Conservation (phyloP, 139 green algal genomes). For the Auxenochlorella protothecoides region DNA sequence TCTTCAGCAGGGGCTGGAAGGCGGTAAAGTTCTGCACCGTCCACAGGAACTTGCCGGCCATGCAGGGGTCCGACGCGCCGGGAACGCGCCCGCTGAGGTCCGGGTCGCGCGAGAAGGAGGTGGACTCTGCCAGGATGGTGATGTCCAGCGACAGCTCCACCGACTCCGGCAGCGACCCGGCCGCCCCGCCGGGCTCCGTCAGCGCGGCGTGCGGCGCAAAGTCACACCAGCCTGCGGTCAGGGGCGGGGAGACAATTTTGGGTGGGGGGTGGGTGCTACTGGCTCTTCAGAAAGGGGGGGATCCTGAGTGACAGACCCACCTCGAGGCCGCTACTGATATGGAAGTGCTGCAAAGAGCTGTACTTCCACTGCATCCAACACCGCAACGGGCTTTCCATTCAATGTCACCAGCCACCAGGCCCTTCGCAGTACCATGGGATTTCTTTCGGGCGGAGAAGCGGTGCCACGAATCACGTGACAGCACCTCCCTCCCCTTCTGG, state of each 20-base stretch:
- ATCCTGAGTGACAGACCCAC: no score
- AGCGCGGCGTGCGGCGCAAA: constrained; percentile 38
- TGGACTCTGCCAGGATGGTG: constrained; percentile 44
- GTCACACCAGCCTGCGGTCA: constrained; percentile 49
- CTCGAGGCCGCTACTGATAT: no score
- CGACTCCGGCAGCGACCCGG: constrained; percentile 27
- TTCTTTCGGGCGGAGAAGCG: constrained; percentile 47
- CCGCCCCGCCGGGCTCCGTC: constrained; percentile 32
- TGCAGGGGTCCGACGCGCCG: constrained; percentile 22
- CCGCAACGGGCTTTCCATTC: no score
- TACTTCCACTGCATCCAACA: no score
- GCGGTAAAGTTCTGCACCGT: constrained; percentile 52
- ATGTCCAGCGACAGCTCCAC: constrained; percentile 53
- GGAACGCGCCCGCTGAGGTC: constrained; percentile 7
- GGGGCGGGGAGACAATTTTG: neutral
- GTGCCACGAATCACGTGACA: constrained; percentile 41
- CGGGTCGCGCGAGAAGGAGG: constrained; percentile 25
- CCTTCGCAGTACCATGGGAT: constrained; percentile 24
- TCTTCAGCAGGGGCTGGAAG: constrained; percentile 57
- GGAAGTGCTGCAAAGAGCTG: no score
- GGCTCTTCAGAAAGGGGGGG: no score
- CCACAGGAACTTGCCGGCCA: constrained; percentile 50
- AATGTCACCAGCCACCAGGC: no score
- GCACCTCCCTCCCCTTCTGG: constrained; percentile 30
- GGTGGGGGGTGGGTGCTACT: neutral